Base-by-base conservation (phyloP, 2,329 filamentous ascomycete genomes). In the Neoarthrinium moseri region DNA sequence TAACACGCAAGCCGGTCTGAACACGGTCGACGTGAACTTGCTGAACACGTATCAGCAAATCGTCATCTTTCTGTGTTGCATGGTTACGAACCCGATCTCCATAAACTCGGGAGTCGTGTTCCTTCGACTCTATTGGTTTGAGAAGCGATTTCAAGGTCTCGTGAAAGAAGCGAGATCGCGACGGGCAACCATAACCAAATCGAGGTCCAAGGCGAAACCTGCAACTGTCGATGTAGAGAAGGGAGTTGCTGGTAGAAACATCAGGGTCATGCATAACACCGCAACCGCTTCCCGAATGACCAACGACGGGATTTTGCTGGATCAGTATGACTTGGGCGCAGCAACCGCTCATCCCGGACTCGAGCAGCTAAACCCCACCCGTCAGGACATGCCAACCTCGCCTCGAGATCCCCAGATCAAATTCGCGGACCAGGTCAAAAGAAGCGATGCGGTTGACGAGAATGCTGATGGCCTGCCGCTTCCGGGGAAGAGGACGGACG, bases 111-210 rank as follows among this genome's bases (percentile, higher is more conserved):
- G 82, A 35, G 90, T 99, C 35, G 94, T 99, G 6, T 92, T 96
- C 56, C 77, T 97, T 12, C 87, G 94, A 21, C 74, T 99, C 2
- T 96, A 96, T 68, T 99, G 92, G 92, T 99, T 99, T 63, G 91
- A 99, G 68, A 96, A 95, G 67, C 83, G 91, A 6, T 97, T 99
- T 62, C 87, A 95, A 62, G 78, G 88, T 57, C 80, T 96, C 53
- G 91, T 87, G 12, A 77, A 77, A 26, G 88, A 95, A 56, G 84
- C 88, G 2, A 81, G 83, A 45, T 74, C 71, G 34, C 73, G 84
- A 43, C 81, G 91, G 44, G 76, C 78, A 44, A 86, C 78, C 27
- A 66, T 85, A n/a, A 71, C 76, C 67, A 72, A 83, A 72, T 70
- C 87, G 60, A 68, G 81, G 69, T 69, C 85, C 62, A 68, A 74